phyloP scores from a whole-genome alignment of 345 rosid genomes.

The Corchorus olitorius region DNA sequence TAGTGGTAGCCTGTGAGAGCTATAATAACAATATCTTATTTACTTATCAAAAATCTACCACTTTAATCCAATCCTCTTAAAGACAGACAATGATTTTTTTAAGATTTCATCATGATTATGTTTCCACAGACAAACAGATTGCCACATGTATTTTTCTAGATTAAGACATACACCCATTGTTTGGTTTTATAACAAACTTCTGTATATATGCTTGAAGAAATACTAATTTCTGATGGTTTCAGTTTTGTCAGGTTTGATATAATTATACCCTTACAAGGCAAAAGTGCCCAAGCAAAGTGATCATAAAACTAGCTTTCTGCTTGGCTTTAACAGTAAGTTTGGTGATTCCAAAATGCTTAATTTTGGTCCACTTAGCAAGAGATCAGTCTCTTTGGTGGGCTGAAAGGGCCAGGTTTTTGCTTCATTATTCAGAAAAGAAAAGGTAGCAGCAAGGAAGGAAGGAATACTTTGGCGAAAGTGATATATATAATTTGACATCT shows the following conservation, averaged over 20 bases:
- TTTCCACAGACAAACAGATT: background rate
- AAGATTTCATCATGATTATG: background rate
- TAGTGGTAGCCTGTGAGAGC: constrained; percentile 5
- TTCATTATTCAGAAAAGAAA: background rate
- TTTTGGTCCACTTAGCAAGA: too few species aligned
- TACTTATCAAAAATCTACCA: background rate
- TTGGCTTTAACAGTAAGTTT: background rate
- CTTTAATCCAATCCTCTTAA: background rate
- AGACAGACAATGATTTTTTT: background rate
- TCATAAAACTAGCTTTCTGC: background rate
- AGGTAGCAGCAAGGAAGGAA: constrained; percentile 8
- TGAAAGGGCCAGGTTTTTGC: background rate
- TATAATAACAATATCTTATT: background rate
- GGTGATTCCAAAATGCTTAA: background rate
- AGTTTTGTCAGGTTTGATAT: too few species aligned
- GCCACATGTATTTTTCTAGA: too few species aligned
- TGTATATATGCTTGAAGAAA: background rate
- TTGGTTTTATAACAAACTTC: too few species aligned
- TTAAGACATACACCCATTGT: too few species aligned
- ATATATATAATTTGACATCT: background rate
- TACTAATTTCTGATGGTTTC: too few species aligned
- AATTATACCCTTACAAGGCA: background rate
- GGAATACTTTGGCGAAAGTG: background rate
- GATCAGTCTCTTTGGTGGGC: too few species aligned
- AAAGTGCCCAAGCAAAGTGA: background rate